phyloP scores from a whole-genome alignment of 1,139 yeast species.

The Candida sojae region DNA sequence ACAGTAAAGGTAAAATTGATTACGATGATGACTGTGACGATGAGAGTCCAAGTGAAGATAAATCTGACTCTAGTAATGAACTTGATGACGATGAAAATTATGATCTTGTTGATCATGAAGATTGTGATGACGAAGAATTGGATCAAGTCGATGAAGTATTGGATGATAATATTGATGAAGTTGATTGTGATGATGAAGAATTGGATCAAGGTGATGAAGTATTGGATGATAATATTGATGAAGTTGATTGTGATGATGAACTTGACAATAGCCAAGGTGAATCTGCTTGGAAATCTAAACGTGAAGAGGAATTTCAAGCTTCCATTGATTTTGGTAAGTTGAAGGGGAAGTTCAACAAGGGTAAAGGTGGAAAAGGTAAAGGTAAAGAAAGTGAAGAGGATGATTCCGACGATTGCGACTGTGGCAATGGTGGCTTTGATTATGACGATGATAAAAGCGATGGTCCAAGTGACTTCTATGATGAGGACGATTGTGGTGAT shows the following conservation, averaged over 20 bases:
- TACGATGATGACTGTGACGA: background rate
- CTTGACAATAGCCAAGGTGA: background rate
- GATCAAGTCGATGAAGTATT: background rate
- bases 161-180: too few species aligned
- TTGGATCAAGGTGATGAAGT: background rate
- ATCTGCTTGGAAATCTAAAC: conserved; percentile 3
- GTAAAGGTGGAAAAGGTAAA: conserved; percentile 1
- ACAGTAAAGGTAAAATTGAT: background rate
- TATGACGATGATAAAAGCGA: background rate
- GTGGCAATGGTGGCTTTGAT: background rate
- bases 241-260: background rate
- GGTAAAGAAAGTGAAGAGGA: background rate
- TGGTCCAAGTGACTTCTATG: too few species aligned
- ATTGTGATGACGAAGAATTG: background rate
- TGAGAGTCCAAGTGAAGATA: background rate
- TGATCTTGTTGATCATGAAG: background rate
- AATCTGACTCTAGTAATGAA: too few species aligned
- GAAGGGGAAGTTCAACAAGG: conserved; percentile 3
- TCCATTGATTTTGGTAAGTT: conserved; percentile 3
- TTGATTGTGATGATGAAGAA: too few species aligned
- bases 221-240: background rate
- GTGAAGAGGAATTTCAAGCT: conserved; percentile 4
- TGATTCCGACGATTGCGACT: background rate
- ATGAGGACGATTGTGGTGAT: too few species aligned
- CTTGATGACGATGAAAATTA: background rate